Evolutionary conservation across 768 basidiomycete genomes (phyloP).

Genomic region (Kwoniella dendrophila): DNA sequence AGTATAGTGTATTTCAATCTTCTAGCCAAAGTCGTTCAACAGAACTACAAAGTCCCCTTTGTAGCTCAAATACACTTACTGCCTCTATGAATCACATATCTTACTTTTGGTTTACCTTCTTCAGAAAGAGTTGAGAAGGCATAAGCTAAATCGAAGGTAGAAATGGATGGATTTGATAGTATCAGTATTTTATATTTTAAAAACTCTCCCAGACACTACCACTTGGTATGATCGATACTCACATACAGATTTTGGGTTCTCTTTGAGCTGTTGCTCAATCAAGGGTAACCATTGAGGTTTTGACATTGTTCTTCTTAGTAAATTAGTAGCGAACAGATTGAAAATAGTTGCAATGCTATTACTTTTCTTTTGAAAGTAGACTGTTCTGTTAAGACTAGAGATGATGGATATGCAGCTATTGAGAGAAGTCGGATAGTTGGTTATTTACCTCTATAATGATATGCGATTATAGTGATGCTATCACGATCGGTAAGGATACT

Average conservation of each 20-base stretch:
- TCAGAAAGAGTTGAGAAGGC: conserved; percentile 40
- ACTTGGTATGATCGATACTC: too few relatives aligned
- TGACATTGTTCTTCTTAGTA: conserved; percentile 14
- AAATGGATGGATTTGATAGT: background rate
- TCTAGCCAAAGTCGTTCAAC: too few relatives aligned
- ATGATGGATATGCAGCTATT: too few relatives aligned
- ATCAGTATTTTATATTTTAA: background rate
- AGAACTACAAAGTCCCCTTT: too few relatives aligned
- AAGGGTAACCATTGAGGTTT: conserved; percentile 31
- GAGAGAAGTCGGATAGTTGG: background rate
- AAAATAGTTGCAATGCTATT: too few relatives aligned
- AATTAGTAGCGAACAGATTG: conserved; percentile 13
- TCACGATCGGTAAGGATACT: conserved; percentile 6
- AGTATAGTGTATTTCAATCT: too few relatives aligned
- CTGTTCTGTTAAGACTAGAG: too few relatives aligned
- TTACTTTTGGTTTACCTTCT: conserved; percentile 45
- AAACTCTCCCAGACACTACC: background rate
- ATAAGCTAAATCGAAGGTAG: conserved; percentile 30
- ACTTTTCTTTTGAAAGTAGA: too few relatives aligned
- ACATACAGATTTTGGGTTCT: conserved; percentile 41
- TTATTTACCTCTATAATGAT: background rate
- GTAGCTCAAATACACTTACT: conserved; percentile 25
- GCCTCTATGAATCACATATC: conserved; percentile 51
- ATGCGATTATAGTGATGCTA: background rate
- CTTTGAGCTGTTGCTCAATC: conserved; percentile 38